phyloP scores from a whole-genome alignment of 2,329 filamentous ascomycete genomes.

The Diplodia intermedia region DNA sequence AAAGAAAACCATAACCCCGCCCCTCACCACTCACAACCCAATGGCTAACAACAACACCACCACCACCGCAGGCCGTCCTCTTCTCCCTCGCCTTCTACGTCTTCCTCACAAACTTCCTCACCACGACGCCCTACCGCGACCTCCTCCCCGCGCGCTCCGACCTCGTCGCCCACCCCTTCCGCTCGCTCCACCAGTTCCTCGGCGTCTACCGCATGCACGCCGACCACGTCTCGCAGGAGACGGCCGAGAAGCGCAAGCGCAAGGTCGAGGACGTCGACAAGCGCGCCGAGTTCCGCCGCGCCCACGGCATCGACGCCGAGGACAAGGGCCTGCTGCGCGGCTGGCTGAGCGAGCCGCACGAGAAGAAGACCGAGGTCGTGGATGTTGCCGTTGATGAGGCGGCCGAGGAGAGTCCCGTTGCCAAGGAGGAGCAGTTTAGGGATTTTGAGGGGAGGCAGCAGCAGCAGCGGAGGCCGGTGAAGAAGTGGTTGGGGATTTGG shows the following conservation, averaged over 20 bases:
- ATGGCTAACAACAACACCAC: neutral
- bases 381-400: conserved; percentile 33
- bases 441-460: conserved; percentile 49
- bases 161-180: conserved; percentile 72
- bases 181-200: conserved; percentile 68
- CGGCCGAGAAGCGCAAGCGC: conserved; percentile 73
- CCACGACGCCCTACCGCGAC: conserved; percentile 78
- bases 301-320: conserved; percentile 67
- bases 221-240: conserved; percentile 71
- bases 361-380: conserved; percentile 35
- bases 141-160: conserved; percentile 75
- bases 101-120: conserved; percentile 78
- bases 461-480: conserved; percentile 62
- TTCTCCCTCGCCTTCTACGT: conserved; percentile 73
- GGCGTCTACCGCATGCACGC: conserved; percentile 80
- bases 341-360: conserved; percentile 45
- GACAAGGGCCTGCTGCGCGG: conserved; percentile 40
- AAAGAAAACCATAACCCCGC: neutral
- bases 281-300: conserved; percentile 82
- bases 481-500: conserved; percentile 88
- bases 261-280: conserved; percentile 87
- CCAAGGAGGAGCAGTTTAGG: conserved; percentile 47
- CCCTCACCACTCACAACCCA: neutral
- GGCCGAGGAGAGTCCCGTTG: conserved; percentile 9
- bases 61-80: conserved; percentile 66